These are phyloP conservation scores for Rhynchosporium graminicola DNA, from an alignment of 2,329 filamentous ascomycete species.

Conservation along the genomic window DNA sequence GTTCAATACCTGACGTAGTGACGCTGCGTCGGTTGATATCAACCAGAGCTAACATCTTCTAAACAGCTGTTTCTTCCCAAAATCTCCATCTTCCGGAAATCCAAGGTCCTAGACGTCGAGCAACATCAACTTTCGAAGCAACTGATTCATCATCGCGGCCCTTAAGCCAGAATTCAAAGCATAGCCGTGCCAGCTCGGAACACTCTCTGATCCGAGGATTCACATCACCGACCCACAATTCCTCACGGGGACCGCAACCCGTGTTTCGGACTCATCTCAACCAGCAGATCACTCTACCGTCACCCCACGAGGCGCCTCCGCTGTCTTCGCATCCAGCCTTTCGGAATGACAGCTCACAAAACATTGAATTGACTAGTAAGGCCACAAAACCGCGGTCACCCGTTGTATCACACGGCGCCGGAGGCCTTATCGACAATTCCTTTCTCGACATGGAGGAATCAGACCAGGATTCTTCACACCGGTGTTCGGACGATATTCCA, in stretches of 20 bases:
- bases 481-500: conserved; percentile 67
- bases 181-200: conserved; percentile 72
- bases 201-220: conserved; percentile 60
- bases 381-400: conserved; percentile 28
- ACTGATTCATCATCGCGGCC: conserved; percentile 53
- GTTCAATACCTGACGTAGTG: neutral
- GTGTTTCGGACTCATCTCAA: conserved; percentile 40
- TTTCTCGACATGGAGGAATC: conserved; percentile 59
- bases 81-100: conserved; percentile 25
- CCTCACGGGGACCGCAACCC: conserved; percentile 35
- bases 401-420: conserved; percentile 26
- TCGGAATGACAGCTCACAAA: conserved; percentile 33
- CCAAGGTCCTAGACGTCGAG: conserved; percentile 54
- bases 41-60: conserved; percentile 2
- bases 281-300: conserved; percentile 35
- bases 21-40: neutral
- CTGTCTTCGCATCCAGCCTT: conserved; percentile 40
- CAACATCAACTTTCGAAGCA: conserved; percentile 62
- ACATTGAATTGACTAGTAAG: conserved; percentile 28
- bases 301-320: conserved; percentile 38
- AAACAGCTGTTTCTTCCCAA: conserved; percentile 9
- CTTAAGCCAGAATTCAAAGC: conserved; percentile 62
- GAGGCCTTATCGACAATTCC: conserved; percentile 31
- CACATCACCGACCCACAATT: conserved; percentile 47
- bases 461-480: conserved; percentile 62